Base-by-base conservation (phyloP, 495 filamentous ascomycete species). In the Penicillium simplicissimum region DNA sequence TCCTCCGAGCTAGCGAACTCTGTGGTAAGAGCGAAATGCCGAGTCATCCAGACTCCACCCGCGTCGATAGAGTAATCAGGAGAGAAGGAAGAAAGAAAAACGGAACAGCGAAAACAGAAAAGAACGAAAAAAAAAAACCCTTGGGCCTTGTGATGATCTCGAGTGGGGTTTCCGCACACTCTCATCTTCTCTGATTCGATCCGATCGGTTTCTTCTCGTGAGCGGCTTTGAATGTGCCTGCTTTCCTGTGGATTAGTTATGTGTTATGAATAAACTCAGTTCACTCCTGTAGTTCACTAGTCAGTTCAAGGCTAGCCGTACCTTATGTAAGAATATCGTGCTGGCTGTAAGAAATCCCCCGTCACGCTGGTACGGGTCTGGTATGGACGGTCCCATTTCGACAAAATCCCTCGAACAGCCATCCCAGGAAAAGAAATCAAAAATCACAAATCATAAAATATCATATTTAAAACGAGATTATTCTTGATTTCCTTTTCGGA, bases 161-260 rank as follows among this genome's bases (percentile, higher is more conserved):
- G 11, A 49, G 62, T 65, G 62, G 66, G 60, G 19, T 47, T 25
- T 58, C 48, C 14, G 28, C 54, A 51, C 38, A 23, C 28, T 31
- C 28, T 31, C 31, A 60, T 43, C 23, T 31, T 31, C 58, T 69
- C 56, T 69, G 64, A 69, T 69, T 67, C 58, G 67, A 67, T 69
- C 61, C 60, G 62, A 64, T 60, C 42, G 19, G n/a, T 1, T 45
- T 23, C 43, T 38, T 51, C n/a, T 52, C 7, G 21, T 25, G 21
- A 47, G 43, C 28, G 43, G 40, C 40, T 42, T 42, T 31, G 28
- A 19, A 42, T 40, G 37, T 40, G 37, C 13, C 37, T n/a, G 4
- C 15, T 15, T 40, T 6, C 5, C 14, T 40, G 37, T 38, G 38
- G 38, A 42, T 42, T n/a, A 8, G 42, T 43, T 43, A 43, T 43